Evolutionary conservation across 352 stramenopile genomes (phyloP).

Genomic region (Globisporangium ultimum): DNA sequence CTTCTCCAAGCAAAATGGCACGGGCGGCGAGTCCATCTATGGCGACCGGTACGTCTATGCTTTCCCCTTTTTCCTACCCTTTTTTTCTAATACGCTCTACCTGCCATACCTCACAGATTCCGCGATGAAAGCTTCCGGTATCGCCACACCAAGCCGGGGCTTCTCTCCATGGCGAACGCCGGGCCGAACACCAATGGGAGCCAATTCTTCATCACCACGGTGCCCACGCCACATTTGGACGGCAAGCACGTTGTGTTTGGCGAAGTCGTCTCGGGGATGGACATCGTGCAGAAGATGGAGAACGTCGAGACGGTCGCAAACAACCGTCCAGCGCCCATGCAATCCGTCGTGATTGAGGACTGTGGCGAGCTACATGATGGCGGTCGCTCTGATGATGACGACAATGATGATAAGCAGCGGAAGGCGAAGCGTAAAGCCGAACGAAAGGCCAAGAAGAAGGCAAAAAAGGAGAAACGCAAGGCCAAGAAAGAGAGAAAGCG

Average conservation of each 20-base stretch:
- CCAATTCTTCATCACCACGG: conserved; percentile 85
- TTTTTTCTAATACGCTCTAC: background rate
- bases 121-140: conserved; percentile 94
- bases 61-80: no score
- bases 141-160: conserved; percentile 90
- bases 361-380: conserved; percentile 80
- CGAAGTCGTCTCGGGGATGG: conserved; percentile 83
- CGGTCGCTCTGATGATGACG: conserved; percentile 2
- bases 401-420: conserved; percentile 9
- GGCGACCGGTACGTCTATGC: conserved; percentile 26
- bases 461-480: conserved; percentile 33
- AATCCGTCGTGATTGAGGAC: conserved; percentile 92
- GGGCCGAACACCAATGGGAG: conserved; percentile 73
- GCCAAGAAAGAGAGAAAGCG: conserved; percentile 33
- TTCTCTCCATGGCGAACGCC: conserved; percentile 95
- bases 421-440: conserved; percentile 23
- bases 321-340: conserved; percentile 78
- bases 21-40: conserved; percentile 85
- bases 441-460: conserved; percentile 26
- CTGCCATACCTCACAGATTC: conserved; percentile 46
- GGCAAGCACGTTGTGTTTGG: conserved; percentile 99
- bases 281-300: conserved; percentile 90
- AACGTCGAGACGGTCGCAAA: conserved; percentile 69
- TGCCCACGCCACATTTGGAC: conserved; percentile 94
- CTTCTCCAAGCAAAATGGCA: conserved; percentile 78